Base-by-base conservation (phyloP, 1,284 basidiomycete genomes). In the Rhodofomes roseus region DNA sequence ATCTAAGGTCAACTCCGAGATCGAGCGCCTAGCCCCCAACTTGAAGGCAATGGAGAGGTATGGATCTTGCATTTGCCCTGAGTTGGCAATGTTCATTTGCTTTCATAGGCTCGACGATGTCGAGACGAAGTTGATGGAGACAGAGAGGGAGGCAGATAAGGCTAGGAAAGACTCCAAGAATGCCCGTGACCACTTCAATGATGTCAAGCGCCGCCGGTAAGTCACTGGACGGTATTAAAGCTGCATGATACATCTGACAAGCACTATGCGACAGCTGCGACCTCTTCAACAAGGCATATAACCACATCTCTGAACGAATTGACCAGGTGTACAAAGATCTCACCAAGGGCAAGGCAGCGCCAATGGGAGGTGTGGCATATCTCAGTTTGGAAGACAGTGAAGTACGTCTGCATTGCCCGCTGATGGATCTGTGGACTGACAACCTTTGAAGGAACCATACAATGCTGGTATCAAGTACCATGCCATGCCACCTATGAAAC, bases 401-500 rank as follows among this genome's bases (percentile, higher is more conserved):
- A 77, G 93, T 93, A 67, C 43, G 82, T 68, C 39, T 27, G 9
- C 18, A 34, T 34, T 31, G 1, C 8, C 29, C 51, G 11, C 9
- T 20, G 4, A n/a, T 27, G 6, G 7, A 34, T 48, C 18, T 37
- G 20, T 36, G 25, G 44, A n/a, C 36, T 43, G 22, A 53, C 39
- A 23, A 48, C 34, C 31, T 52, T 43, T 25, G 22, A 62, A 97
- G 91, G 97, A 99, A 81, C 97, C 97, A 0, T 99, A 99, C 69
- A 83, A 85, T 25, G 92, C 89, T 29, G 97, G 96, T 59, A 93
- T 99, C 77, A 97, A 96, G 74, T 99, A 98, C 72, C 96, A 98
- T 72, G 95, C 96, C 0, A 99, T 99, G 93, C 96, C 96, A 0
- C 96, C 96, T 0, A 96, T 98, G 88, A 99, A 99, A 74, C 91